A percentile compares a stretch with the other conserved stretches of the same genome.
phyloP scores from a whole-genome alignment of 1,284 basidiomycete genomes.

The Ustilago vetiveriae region DNA sequence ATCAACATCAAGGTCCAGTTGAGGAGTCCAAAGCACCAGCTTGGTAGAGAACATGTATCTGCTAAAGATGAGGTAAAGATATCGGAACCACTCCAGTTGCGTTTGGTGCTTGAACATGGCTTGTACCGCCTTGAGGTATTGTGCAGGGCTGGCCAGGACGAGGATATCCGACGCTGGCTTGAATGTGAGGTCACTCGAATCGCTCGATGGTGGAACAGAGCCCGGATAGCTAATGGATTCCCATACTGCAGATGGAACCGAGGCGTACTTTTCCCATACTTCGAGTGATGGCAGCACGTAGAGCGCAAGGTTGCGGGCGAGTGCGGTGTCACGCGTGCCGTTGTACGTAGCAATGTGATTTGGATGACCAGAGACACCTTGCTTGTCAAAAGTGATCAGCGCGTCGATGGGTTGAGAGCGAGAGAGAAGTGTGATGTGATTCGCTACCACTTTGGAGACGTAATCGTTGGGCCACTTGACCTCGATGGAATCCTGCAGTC shows the following conservation, averaged over 20 bases:
- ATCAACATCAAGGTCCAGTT: constrained; percentile 14
- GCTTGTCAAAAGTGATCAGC: constrained; percentile 89
- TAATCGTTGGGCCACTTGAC: constrained; percentile 74
- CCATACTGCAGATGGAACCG: constrained; percentile 36
- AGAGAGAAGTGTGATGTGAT: constrained; percentile 70
- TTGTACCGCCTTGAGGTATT: constrained; percentile 37
- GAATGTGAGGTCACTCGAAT: neutral
- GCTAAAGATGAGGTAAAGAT: constrained; percentile 58
- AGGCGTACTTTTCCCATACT: constrained; percentile 49
- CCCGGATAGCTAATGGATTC: constrained; percentile 33
- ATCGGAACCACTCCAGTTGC: constrained; percentile 65
- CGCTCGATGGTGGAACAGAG: neutral
- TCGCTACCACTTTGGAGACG: constrained; percentile 74
- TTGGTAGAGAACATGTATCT: constrained; percentile 55
- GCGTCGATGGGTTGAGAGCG: constrained; percentile 22
- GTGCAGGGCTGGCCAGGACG: constrained; percentile 23
- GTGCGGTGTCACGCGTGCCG: constrained; percentile 24
- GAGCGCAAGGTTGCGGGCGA: constrained; percentile 61
- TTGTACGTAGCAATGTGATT: constrained; percentile 84
- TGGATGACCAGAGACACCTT: constrained; percentile 84
- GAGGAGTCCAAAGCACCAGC: constrained; percentile 29
- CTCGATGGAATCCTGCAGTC: constrained; percentile 80
- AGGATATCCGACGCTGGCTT: constrained; percentile 27
- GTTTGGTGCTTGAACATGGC: constrained; percentile 61
- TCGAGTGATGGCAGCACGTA: constrained; percentile 39